Evolutionary conservation across 805 yeast species (phyloP), one percentile per base, ranked within the genome.

Genomic region (Wickerhamomyces mucosus): DNA sequence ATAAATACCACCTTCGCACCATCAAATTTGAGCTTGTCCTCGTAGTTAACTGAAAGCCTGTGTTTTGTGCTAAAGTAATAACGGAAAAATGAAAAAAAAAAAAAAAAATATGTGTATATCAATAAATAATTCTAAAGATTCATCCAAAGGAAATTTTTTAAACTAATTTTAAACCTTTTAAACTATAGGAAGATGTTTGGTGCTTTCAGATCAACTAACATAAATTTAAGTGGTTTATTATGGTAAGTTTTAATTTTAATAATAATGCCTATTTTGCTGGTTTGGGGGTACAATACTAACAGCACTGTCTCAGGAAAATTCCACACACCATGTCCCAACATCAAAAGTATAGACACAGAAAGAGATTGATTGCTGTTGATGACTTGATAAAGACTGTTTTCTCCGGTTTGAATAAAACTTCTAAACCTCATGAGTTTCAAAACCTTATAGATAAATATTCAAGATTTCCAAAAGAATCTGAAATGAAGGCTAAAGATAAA

Each of bases 321-420:
- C 81, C 89, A 38, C 78, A 83, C 72, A 70, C 83, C 40, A 63
- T 89, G 69, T 81, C 95, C 3, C 61, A 67, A 21, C 73, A 69
- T 10, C 96, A 86, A 52, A 92, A 92, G 57, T 69, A 68, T 38
- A 70, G 97, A 51, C 86, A 84, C 53, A 73, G 96, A 62, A 67
- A 72, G 41, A 75, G 98, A 58, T 67, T 92, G 71, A 75, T 72
- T 53, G 61, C 61, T 26, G 96, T 92, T 31, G 98, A 92, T 61
- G 49, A 66, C 13, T 88, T 81, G 42, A 72, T 92, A 38, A 78
- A 74, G 29, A 68, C 71, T 7, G 63, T 86, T 15, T 72, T 69
- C 42, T 48, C 65, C 13, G 78, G 75, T 8, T 54, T 73, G 37
- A 48, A 50, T 21, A 38, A 23, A 23, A 23, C 26, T 6, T 11